Percentiles rank a stretch among this genome's conserved stretches.
phyloP scores from a whole-genome alignment of 352 stramenopile genomes.

The Peronospora tabacina region DNA sequence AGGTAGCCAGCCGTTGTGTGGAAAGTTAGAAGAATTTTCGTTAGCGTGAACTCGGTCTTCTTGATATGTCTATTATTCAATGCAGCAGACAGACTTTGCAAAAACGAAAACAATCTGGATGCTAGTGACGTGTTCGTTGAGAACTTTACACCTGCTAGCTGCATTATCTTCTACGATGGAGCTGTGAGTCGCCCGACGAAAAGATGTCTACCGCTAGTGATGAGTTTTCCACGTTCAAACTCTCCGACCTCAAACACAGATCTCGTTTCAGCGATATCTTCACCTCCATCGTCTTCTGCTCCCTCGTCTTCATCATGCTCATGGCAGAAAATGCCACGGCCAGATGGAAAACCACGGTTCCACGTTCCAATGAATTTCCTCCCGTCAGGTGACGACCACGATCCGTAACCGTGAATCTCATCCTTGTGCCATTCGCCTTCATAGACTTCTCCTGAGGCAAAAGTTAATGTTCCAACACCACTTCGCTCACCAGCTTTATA shows the following conservation, averaged over 20 bases:
- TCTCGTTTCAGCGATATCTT: conserved; percentile 11
- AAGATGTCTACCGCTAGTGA: conserved; percentile 35
- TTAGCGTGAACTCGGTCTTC: conserved; percentile 48
- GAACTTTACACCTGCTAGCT: not conserved
- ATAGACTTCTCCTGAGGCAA: conserved; percentile 54
- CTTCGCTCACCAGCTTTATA: conserved; percentile 40
- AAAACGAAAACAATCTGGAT: conserved; percentile 24
- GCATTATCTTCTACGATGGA: conserved; percentile 20
- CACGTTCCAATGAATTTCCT: conserved; percentile 51
- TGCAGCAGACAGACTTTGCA: conserved; percentile 48
- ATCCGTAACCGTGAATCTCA: conserved; percentile 54
- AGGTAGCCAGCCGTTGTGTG: conserved; percentile 29
- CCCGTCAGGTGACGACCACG: conserved; percentile 41
- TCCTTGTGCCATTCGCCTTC: conserved; percentile 56
- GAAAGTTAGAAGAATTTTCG: conserved; percentile 80
- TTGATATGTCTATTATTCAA: conserved; percentile 78
- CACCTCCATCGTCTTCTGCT: conserved; percentile 20
- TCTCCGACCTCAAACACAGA: conserved; percentile 26
- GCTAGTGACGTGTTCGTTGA: not conserved
- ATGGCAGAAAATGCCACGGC: conserved; percentile 45
- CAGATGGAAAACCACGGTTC: conserved; percentile 42
- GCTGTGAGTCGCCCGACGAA: conserved; percentile 32
- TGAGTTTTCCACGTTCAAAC: conserved; percentile 41
- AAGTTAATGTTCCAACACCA: conserved; percentile 50
- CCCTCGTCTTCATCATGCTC: conserved; percentile 19